A percentile compares a stretch with the other conserved stretches of the same genome.
These are phyloP conservation scores for Citeromyces nyonsensis DNA, from an alignment of 805 yeast species.

Conservation along the genomic window DNA sequence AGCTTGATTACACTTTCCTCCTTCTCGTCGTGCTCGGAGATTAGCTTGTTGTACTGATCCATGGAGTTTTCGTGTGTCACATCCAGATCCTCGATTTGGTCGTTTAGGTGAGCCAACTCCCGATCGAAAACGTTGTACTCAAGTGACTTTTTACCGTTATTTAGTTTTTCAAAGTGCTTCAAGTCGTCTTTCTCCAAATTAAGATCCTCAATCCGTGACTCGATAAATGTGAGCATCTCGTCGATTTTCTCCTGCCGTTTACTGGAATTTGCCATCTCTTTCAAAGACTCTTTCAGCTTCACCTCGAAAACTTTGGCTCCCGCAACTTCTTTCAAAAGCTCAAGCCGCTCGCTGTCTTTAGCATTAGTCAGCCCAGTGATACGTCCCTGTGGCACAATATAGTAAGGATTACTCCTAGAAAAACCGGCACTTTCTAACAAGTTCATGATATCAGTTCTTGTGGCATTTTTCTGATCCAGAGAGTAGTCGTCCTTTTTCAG, in stretches of 20 bases:
- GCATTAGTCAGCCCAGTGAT: conserved; percentile 83
- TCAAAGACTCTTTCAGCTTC: conserved; percentile 61
- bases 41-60: conserved; percentile 34
- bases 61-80: conserved; percentile 33
- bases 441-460: conserved; percentile 68
- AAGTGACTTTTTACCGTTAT: conserved; percentile 48
- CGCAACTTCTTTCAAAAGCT: conserved; percentile 77
- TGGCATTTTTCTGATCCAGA: conserved; percentile 63
- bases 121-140: conserved; percentile 69
- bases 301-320: conserved; percentile 88
- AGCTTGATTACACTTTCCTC: conserved; percentile 34
- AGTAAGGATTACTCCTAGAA: conserved; percentile 80
- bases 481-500: conserved; percentile 85
- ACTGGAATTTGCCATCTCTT: conserved; percentile 64
- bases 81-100: conserved; percentile 46
- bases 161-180: conserved; percentile 51
- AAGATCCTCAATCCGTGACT: conserved; percentile 60
- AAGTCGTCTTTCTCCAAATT: conserved; percentile 70
- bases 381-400: conserved; percentile 93
- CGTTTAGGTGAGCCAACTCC: conserved; percentile 49
- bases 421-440: conserved; percentile 86
- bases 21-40: conserved; percentile 42
- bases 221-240: conserved; percentile 55
- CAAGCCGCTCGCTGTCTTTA: conserved; percentile 68
- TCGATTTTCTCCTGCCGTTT: conserved; percentile 58